These are phyloP conservation scores for Fusarium caatingaense DNA, from an alignment of 2,329 filamentous ascomycete genomes.

Conservation along the genomic window DNA sequence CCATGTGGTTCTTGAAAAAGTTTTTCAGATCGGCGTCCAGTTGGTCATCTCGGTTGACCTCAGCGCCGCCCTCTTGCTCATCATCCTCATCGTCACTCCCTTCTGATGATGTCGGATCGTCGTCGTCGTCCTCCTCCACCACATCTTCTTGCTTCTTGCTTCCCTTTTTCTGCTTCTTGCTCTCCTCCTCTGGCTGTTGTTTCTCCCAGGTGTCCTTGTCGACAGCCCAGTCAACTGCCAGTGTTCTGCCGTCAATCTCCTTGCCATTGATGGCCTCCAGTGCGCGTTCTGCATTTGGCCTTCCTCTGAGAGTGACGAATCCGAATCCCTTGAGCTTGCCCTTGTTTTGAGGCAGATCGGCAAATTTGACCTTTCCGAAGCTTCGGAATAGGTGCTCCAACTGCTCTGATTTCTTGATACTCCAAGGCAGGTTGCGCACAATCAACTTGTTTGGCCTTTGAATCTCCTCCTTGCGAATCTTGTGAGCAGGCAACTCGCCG, in stretches of 20 bases:
- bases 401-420: slow-evolving; percentile 86
- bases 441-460: slow-evolving; percentile 80
- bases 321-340: slow-evolving; percentile 87
- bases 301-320: slow-evolving; percentile 88
- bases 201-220: slow-evolving; percentile 88
- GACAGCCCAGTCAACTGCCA: slow-evolving; percentile 97
- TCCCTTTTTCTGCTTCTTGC: slow-evolving; percentile 49
- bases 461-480: slow-evolving; percentile 68
- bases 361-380: slow-evolving; percentile 91
- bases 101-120: slow-evolving; percentile 41
- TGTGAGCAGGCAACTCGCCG: slow-evolving; percentile 55
- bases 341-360: slow-evolving; percentile 83
- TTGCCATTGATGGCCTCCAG: slow-evolving; percentile 89
- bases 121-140: slow-evolving; percentile 55
- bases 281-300: slow-evolving; percentile 91
- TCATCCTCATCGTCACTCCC: slow-evolving; percentile 45
- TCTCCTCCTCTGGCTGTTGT: slow-evolving; percentile 59
- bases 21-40: slow-evolving; percentile 62
- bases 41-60: slow-evolving; percentile 55
- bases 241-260: slow-evolving; percentile 83
- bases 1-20: slow-evolving; percentile 68
- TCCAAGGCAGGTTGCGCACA: slow-evolving; percentile 95
- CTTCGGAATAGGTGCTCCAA: slow-evolving; percentile 82
- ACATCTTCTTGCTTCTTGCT: slow-evolving; percentile 54
- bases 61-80: slow-evolving; percentile 43